Conservation (phyloP, 352 stramenopile genomes). For the Globisporangium spinosum region DNA sequence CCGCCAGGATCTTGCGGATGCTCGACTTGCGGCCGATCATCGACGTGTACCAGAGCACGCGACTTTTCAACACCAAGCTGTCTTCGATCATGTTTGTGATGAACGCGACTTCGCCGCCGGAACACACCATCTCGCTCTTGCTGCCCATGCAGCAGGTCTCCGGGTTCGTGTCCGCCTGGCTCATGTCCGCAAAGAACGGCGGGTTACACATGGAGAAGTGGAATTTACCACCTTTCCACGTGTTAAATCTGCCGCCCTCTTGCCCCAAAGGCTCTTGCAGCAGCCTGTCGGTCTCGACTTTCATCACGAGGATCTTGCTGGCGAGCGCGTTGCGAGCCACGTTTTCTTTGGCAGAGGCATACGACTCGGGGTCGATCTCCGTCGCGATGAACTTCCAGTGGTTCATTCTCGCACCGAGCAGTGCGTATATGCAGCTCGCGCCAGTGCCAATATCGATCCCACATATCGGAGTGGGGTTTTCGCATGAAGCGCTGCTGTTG, state of each 20-base stretch:
- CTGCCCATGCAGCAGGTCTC: constrained; percentile 69
- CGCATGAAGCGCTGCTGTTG: not conserved
- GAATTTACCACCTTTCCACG: constrained; percentile 29
- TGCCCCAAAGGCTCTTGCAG: constrained; percentile 45
- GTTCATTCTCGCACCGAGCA: constrained; percentile 88
- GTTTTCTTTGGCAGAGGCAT: constrained; percentile 81
- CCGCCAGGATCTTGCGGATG: constrained; percentile 82
- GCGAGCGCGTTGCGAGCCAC: constrained; percentile 86
- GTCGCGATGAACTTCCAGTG: constrained; percentile 92
- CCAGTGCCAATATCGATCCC: constrained; percentile 96
- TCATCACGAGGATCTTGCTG: constrained; percentile 49
- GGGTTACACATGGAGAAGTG: constrained; percentile 97
- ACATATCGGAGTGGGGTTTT: constrained; percentile 19
- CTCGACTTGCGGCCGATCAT: constrained; percentile 93
- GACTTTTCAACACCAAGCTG: constrained; percentile 70
- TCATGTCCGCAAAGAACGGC: constrained; percentile 91
- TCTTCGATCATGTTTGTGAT: constrained; percentile 91
- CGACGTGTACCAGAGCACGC: constrained; percentile 92
- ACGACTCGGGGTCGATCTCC: constrained; percentile 90
- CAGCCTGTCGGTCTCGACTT: constrained; percentile 37
- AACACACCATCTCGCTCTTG: constrained; percentile 79
- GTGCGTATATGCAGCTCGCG: constrained; percentile 93
- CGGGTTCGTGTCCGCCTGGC: constrained; percentile 77
- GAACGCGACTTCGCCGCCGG: constrained; percentile 93
- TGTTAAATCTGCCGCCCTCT: not conserved